Evolutionary conservation across 2,329 filamentous ascomycete species (phyloP).

Genomic region (Pyrenochaeta sp.): DNA sequence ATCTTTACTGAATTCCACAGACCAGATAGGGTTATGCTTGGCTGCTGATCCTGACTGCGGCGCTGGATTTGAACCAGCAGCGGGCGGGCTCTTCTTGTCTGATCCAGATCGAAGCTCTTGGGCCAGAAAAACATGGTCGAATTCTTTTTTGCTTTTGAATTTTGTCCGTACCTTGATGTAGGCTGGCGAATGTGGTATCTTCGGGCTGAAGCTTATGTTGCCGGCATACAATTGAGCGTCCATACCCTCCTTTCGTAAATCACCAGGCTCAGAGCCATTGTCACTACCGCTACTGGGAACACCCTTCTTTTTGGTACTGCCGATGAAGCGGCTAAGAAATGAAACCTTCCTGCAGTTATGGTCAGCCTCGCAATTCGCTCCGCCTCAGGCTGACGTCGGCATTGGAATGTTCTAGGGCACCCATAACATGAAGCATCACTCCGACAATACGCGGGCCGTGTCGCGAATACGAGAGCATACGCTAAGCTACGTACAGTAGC

Average conservation of each 20-base stretch:
- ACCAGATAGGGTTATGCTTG: slow-evolving; percentile 79
- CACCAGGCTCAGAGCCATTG: slow-evolving; percentile 75
- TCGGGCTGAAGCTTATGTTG: slow-evolving; percentile 78
- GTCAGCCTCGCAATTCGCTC: slow-evolving; percentile 26
- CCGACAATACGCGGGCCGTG: slow-evolving; percentile 2
- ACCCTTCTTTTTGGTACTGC: slow-evolving; percentile 75
- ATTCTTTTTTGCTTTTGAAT: slow-evolving; percentile 82
- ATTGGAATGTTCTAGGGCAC: slow-evolving; percentile 7
- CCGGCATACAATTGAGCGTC: slow-evolving; percentile 83
- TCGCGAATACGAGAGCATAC: neutral
- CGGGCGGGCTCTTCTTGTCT: slow-evolving; percentile 38
- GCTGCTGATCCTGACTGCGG: slow-evolving; percentile 46
- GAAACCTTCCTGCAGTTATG: slow-evolving; percentile 76
- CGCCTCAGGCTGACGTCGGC: slow-evolving; percentile 45
- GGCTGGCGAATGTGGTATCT: slow-evolving; percentile 85
- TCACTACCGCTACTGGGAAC: slow-evolving; percentile 60
- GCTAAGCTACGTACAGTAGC: slow-evolving; percentile 1
- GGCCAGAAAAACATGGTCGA: slow-evolving; percentile 87
- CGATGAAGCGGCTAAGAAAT: slow-evolving; percentile 87
- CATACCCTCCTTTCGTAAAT: slow-evolving; percentile 77
- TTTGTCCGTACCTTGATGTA: slow-evolving; percentile 87
- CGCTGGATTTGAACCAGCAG: slow-evolving; percentile 34
- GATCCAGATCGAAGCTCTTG: slow-evolving; percentile 80
- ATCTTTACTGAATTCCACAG: slow-evolving; percentile 90
- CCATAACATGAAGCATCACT: slow-evolving; percentile 1